Conservation (phyloP, 2,329 filamentous ascomycete species). For the Diaporthe citriasiana region DNA sequence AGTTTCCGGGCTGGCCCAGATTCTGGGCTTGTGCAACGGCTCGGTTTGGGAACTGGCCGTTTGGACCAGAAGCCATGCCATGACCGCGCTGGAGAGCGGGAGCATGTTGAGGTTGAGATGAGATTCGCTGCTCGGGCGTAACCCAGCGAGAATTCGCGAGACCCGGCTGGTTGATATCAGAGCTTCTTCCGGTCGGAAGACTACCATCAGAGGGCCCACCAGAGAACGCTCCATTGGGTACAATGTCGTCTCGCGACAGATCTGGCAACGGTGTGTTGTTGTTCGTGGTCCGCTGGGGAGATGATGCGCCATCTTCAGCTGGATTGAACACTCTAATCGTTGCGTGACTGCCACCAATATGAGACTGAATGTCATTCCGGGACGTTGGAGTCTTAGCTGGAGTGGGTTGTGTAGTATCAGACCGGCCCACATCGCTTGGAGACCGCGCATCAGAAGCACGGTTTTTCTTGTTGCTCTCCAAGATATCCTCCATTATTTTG, state of each 20-base stretch:
- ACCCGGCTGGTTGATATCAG: background rate
- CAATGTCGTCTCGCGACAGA: background rate
- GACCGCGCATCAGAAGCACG: background rate
- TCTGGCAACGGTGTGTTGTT: background rate
- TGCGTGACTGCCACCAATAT: background rate
- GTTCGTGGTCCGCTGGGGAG: background rate
- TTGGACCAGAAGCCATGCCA: background rate
- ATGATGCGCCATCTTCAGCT: background rate
- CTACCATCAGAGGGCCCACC: background rate
- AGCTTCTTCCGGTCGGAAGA: background rate
- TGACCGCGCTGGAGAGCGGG: background rate
- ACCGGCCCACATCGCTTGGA: background rate
- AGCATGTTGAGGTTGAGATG: background rate
- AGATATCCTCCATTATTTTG: conserved; percentile 26
- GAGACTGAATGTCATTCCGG: background rate
- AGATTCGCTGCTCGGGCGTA: background rate
- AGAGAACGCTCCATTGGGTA: background rate
- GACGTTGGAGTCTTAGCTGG: background rate
- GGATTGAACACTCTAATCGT: background rate
- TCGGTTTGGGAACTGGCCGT: background rate
- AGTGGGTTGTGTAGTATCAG: background rate
- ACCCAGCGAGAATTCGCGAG: conserved; percentile 5
- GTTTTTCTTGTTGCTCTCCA: conserved; percentile 32
- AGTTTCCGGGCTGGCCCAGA: background rate
- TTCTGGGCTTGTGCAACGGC: background rate